Evolutionary conservation across 768 basidiomycete genomes (phyloP).

Genomic region (Lentinula edodes): DNA sequence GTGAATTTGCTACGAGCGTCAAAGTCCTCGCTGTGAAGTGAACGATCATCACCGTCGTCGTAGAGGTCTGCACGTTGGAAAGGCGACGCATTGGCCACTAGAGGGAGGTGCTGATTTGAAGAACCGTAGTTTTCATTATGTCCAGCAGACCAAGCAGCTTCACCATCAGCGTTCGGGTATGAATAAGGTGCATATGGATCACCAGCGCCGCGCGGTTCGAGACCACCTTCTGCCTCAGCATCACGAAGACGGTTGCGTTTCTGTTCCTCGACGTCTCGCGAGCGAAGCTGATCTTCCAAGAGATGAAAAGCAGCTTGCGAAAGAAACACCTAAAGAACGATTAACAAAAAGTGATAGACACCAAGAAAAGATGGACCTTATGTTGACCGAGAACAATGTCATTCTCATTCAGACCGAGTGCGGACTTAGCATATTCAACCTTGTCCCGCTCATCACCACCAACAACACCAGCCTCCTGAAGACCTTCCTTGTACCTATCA

Average conservation of each 20-base stretch:
- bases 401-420: slow-evolving; percentile 53
- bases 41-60: slow-evolving; percentile 74
- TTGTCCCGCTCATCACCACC: slow-evolving; percentile 58
- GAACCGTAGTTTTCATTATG: slow-evolving; percentile 49
- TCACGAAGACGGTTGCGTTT: slow-evolving; percentile 76
- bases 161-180: slow-evolving; percentile 37
- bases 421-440: slow-evolving; percentile 51
- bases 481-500: slow-evolving; percentile 69
- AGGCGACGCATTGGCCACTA: slow-evolving; percentile 78
- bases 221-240: slow-evolving; percentile 66
- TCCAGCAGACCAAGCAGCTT: slow-evolving; percentile 28
- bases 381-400: slow-evolving; percentile 80
- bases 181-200: slow-evolving; percentile 82
- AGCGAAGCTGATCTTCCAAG: slow-evolving; percentile 83
- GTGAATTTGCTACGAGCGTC: slow-evolving; percentile 77
- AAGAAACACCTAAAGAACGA: slow-evolving; percentile 67
- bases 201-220: slow-evolving; percentile 45
- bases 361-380: slow-evolving; percentile 51
- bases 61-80: slow-evolving; percentile 75
- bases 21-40: slow-evolving; percentile 70
- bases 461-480: slow-evolving; percentile 49
- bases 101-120: slow-evolving; percentile 74
- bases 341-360: neutral
- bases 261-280: slow-evolving; percentile 80
- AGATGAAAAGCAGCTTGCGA: slow-evolving; percentile 81